Conservation (phyloP, 805 yeast species). For the Tanozyma kutaoensis region DNA sequence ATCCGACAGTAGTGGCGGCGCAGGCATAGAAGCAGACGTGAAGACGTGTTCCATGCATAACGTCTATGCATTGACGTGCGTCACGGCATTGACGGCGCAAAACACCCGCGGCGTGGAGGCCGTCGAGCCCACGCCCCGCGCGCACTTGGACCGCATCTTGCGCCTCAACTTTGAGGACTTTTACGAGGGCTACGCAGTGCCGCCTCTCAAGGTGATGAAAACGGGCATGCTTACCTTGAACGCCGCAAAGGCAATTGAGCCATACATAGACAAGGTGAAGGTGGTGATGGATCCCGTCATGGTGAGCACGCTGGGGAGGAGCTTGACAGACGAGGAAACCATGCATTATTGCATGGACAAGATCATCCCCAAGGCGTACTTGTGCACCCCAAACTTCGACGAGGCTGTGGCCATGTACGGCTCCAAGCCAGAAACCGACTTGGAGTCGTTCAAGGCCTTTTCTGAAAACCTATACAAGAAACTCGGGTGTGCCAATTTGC, state of each 20-base stretch:
- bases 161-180: constrained; percentile 47
- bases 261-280: constrained; percentile 13
- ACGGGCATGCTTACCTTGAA: constrained; percentile 63
- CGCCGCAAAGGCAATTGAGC: constrained; percentile 22
- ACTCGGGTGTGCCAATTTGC: constrained; percentile 35
- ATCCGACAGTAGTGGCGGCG: constrained; percentile 81
- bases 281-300: constrained; percentile 76
- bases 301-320: constrained; percentile 68
- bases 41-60: constrained; percentile 67
- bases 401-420: constrained; percentile 45
- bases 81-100: constrained; percentile 72
- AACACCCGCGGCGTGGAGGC: constrained; percentile 41
- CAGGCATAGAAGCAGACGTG: constrained; percentile 83
- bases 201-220: constrained; percentile 48
- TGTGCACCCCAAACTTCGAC: constrained; percentile 63
- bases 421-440: constrained; percentile 23
- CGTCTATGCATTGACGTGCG: constrained; percentile 66
- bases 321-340: constrained; percentile 35
- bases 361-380: constrained; percentile 37
- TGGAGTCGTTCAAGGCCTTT: constrained; percentile 7
- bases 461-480: constrained; percentile 10
- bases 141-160: constrained; percentile 34
- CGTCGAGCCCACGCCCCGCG: constrained; percentile 27
- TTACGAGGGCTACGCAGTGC: constrained; percentile 14
- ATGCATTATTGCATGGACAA: constrained; percentile 27